These are phyloP conservation scores for Bremia lactucae DNA, from an alignment of 352 stramenopile species.

Conservation along the genomic window DNA sequence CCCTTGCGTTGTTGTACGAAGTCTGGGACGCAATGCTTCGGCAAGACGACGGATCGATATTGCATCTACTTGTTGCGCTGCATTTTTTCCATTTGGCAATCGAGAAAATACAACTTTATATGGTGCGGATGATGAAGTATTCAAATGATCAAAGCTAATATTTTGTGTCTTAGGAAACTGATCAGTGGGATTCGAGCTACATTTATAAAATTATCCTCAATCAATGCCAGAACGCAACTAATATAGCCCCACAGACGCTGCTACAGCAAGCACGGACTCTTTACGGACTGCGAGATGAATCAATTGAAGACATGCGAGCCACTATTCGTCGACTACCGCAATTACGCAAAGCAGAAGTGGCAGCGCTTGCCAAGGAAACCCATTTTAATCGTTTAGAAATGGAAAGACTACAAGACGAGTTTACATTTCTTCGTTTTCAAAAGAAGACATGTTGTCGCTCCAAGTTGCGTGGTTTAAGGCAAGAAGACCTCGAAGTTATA, in stretches of 20 bases:
- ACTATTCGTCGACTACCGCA: slow-evolving; percentile 33
- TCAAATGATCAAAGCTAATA: neutral
- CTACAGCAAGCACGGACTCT: slow-evolving; percentile 29
- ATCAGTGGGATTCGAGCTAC: slow-evolving; percentile 56
- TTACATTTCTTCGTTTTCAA: slow-evolving; percentile 49
- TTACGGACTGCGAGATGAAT: slow-evolving; percentile 48
- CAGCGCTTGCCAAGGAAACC: slow-evolving; percentile 32
- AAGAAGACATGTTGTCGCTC: slow-evolving; percentile 28
- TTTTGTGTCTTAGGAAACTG: slow-evolving; percentile 27
- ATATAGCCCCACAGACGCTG: slow-evolving; percentile 22
- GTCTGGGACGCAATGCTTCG: slow-evolving; percentile 58
- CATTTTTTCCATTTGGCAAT: slow-evolving; percentile 42
- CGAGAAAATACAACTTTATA: slow-evolving; percentile 27
- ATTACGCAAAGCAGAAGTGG: slow-evolving; percentile 43
- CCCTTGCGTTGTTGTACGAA: slow-evolving; percentile 28
- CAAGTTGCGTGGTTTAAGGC: slow-evolving; percentile 36
- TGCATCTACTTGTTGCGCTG: slow-evolving; percentile 52
- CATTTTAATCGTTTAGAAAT: slow-evolving; percentile 49
- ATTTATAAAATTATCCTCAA: slow-evolving; percentile 56
- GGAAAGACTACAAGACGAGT: slow-evolving; percentile 48
- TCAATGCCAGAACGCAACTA: slow-evolving; percentile 22
- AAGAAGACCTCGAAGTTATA: slow-evolving; percentile 46
- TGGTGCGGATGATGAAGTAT: slow-evolving; percentile 12
- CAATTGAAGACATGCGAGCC: slow-evolving; percentile 47
- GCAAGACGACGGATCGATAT: slow-evolving; percentile 35